A percentile compares a stretch with the other conserved stretches of the same genome.
phyloP scores from a whole-genome alignment of 2,329 filamentous ascomycete genomes.

The Penicillium sp. region DNA sequence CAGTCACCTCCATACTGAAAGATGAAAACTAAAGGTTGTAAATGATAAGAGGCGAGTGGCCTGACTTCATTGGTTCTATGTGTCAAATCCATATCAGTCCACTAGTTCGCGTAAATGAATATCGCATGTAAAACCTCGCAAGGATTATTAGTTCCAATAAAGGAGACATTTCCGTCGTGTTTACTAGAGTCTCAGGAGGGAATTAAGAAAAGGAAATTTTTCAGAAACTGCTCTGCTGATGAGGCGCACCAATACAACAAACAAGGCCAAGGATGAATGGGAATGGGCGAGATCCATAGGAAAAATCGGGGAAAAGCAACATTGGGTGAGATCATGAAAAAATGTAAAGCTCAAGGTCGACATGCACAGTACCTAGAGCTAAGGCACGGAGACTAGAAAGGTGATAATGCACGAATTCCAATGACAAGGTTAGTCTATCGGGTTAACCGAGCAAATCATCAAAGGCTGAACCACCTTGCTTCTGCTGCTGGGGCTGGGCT shows the following conservation, averaged over 20 bases:
- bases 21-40: too few species aligned
- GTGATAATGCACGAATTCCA: not conserved
- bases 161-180: not conserved
- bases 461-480: slow-evolving; percentile 33
- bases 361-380: not conserved
- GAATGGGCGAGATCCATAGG: not conserved
- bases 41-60: too few species aligned
- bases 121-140: too few species aligned
- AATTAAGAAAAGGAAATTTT: slow-evolving; percentile 9
- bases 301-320: slow-evolving; percentile 3
- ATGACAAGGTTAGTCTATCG: not conserved
- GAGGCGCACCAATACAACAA: slow-evolving; percentile 3
- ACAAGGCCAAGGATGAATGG: slow-evolving; percentile 3
- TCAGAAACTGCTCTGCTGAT: slow-evolving; percentile 10
- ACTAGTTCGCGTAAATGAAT: too few species aligned
- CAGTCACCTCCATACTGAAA: too few species aligned
- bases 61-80: too few species aligned
- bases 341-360: not conserved
- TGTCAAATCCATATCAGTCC: too few species aligned
- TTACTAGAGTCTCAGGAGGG: not conserved
- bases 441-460: slow-evolving; percentile 39
- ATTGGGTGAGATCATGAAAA: slow-evolving; percentile 6
- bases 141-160: not conserved
- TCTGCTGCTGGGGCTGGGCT: slow-evolving; percentile 20
- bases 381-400: not conserved